Evolutionary conservation across 768 basidiomycete species (phyloP), one percentile per base, ranked within the genome.

Genomic region (Amanita rubescens): DNA sequence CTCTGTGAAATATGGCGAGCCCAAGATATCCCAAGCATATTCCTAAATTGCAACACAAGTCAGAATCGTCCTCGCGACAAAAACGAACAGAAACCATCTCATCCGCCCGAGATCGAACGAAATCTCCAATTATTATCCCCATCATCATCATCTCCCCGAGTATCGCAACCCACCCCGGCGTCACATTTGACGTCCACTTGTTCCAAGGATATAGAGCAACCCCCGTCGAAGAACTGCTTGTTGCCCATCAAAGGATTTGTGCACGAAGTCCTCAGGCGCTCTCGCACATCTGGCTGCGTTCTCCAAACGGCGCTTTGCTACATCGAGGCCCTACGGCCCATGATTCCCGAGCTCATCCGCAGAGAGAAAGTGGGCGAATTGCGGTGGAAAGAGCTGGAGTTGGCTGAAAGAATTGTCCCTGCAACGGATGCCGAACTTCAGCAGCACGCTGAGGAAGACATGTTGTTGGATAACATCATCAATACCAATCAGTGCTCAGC

Each of bases 281-380:
- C 90, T 11, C 80, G 89, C 44, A 94, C 91, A 0, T 87, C 89
- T 4, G 87, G 85, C 39, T 81, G 78, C 41, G 88, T 92, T 3
- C 75, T 95, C 7, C 91, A 94, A 64, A 88, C 90, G 0, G 92
- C 93, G 0, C 70, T 92, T 0, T 91, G 92, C 64, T 94, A 94
- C 63, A 71, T 94, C 11, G 90, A 92, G 66, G 90, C 87, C 3
- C 77, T 91, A n/a, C 84, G 89, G 5, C 63, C 72, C 24, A 84
- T 80, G 64, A 69, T 94, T 11, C 82, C 87, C 1, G 81, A 84
- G 43, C 71, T 90, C 9, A 71, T 80, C 45, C 67, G 59, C 0
- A 69, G 74, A 58, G 84, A 86, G 51, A 74, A 73, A 55, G 60
- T 64, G 17, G 76, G 76, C 27, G 62, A 75, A 46, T 71, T 72